These are phyloP conservation scores for Trypanosomatidae sp. DNA, from an alignment of 208 protist genomes.

Conservation along the genomic window DNA sequence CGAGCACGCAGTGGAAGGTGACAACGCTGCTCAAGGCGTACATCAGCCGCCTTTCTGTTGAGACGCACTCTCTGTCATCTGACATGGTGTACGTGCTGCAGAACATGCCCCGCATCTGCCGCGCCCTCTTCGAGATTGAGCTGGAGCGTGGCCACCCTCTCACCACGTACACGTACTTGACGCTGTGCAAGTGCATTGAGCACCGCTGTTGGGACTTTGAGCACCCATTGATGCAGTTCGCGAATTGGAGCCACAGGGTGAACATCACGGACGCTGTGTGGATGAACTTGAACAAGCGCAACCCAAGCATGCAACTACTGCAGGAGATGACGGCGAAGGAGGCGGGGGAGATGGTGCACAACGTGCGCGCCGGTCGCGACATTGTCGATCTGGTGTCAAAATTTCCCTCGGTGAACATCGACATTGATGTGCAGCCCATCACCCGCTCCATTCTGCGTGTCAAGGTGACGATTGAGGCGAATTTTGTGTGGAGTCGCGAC, in stretches of 20 bases:
- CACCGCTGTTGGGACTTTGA: slow-evolving; percentile 94
- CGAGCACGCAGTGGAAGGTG: slow-evolving; percentile 93
- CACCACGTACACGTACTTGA: slow-evolving; percentile 87
- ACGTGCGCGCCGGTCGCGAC: slow-evolving; percentile 73
- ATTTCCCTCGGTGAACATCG: slow-evolving; percentile 93
- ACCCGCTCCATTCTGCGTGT: slow-evolving; percentile 96
- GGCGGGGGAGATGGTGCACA: slow-evolving; percentile 88
- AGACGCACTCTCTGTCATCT: slow-evolving; percentile 92
- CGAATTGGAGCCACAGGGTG: slow-evolving; percentile 46
- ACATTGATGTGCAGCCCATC: slow-evolving; percentile 96
- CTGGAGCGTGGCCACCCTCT: slow-evolving; percentile 91
- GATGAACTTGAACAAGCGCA: slow-evolving; percentile 65
- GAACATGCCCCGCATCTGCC: slow-evolving; percentile 95
- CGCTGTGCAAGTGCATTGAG: slow-evolving; percentile 94
- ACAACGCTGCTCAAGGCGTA: slow-evolving; percentile 98
- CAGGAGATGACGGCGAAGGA: slow-evolving; percentile 80
- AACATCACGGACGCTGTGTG: slow-evolving; percentile 82
- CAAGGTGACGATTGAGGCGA: slow-evolving; percentile 84
- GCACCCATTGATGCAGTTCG: slow-evolving; percentile 91
- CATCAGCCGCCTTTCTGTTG: slow-evolving; percentile 87
- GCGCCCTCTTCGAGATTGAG: slow-evolving; percentile 98
- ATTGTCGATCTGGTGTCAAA: slow-evolving; percentile 81
- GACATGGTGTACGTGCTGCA: slow-evolving; percentile 97
- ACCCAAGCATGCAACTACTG: slow-evolving; percentile 76
- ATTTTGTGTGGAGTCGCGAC: slow-evolving; percentile 95